Evolutionary conservation across 768 basidiomycete genomes (phyloP), one percentile per base, ranked within the genome.

Genomic region (Tulasnella sp.): DNA sequence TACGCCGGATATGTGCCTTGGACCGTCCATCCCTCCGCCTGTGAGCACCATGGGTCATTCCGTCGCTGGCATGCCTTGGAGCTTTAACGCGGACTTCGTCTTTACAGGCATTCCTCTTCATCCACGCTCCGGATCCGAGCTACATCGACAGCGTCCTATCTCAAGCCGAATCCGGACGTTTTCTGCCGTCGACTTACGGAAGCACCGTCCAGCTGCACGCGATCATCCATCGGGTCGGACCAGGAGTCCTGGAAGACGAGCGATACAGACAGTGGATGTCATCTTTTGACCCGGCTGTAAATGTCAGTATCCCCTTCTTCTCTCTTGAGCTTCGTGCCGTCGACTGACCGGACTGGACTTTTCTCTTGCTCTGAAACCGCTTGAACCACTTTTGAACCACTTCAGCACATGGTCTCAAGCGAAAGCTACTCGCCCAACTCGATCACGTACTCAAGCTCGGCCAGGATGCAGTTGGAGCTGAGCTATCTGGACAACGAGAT

Each of bases 361-460:
- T 29, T 47, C 47, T 32, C 32, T 26, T 59, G 22, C 52, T 26
- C 26, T 59, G 7, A 29, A 19, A 32, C 5, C 7, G 32, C 52
- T 32, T 12, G 52, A 17, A 59, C 32, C n/a, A n/a, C n/a, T n/a
- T n/a, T 29, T 32, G 52, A 7, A 32, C 52, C 32, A 32, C 52
- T 14, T 3, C 76, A 96, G 92, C 94, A 97, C 75, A 75, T 92
- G 3, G 81, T 97, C 26, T 84, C 92, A 7, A 89, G 91, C 7
- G 83, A 85, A 35, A 84, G 86, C 73, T 81, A 89, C 72, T 81
- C 82, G 44, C 79, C 86, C 1, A 86, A 95, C 77, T 86, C 85
- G 0, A 82, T 93, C 22, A 88, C 88, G 12, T 95, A 92, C 77
- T 89, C 88, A 2, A 88, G 88, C 37, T 86, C 88, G 2, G 89